Base-by-base conservation (phyloP, 1,139 yeast genomes). In the Nakaseomyces bracarensis region DNA sequence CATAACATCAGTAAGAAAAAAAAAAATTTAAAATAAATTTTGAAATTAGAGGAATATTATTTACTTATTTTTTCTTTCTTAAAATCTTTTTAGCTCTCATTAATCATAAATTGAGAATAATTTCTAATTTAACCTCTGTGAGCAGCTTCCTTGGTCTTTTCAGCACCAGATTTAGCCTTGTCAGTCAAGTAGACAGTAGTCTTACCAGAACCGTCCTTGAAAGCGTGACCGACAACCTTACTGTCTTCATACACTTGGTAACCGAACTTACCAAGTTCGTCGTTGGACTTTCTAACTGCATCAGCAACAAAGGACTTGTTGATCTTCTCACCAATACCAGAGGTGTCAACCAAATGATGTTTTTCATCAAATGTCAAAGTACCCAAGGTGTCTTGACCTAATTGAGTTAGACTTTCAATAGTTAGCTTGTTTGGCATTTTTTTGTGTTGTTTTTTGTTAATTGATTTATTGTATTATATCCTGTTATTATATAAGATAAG, bases 281-380 rank as follows among this genome's bases (percentile, higher is more conserved):
- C 48, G 36, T 49, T 52, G 20, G 50, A 45, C 23, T 53, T 45
- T 16, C 50, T 49, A 8, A 49, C 41, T n/a, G 53, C 45, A 29
- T 55, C 60, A 28, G 46, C 51, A 21, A 50, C 43, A 27, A 57
- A 45, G 10, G 48, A 45, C 43, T 45, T 43, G 39, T 43, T 39
- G 16, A 47, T 49, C 27, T 49, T 52, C 31, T 57, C 51, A 9
- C 62, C 64, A 10, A 60, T 44, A 4, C 64, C 65, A 6, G 58
- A 50, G 6, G 53, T 52, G 33, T 58, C 56, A 15, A 61, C 48
- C 22, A 61, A 42, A 38, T 60, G 58, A 35, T 52, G 50, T 39
- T 58, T 54, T 29, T 53, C 53, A 41, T 61, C 65, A 41, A 59
- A 60, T 1, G 58, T 50, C 30, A 60, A 38, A 21, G 58, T 52